Percentiles rank a stretch among this genome's conserved stretches.
phyloP scores from a whole-genome alignment of 2,329 filamentous ascomycete genomes.

The Beauveria brongniartii region DNA sequence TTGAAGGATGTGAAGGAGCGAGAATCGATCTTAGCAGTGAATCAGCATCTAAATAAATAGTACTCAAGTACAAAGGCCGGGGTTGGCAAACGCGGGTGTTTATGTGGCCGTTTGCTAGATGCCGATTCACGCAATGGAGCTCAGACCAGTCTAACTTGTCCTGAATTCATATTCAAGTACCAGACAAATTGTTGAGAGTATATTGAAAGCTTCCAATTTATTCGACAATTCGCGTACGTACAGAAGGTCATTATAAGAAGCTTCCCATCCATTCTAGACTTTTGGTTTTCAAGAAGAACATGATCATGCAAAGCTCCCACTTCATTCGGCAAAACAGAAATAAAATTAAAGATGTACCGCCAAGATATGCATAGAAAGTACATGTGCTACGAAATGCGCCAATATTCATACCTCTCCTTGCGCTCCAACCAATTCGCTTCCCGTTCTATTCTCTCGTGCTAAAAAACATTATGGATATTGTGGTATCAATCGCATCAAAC shows the following conservation, averaged over 20 bases:
- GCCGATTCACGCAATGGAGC: too few species aligned
- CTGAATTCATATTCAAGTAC: too few species aligned
- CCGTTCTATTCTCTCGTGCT: background rate
- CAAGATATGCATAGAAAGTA: background rate
- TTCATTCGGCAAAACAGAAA: background rate
- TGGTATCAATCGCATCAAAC: conserved; percentile 9
- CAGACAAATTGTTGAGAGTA: too few species aligned
- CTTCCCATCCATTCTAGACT: too few species aligned
- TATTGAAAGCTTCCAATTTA: too few species aligned
- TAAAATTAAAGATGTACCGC: background rate
- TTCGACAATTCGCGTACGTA: too few species aligned
- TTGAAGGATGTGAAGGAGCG: background rate
- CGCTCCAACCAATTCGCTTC: background rate
- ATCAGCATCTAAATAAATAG: too few species aligned
- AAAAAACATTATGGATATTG: background rate
- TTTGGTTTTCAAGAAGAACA: too few species aligned
- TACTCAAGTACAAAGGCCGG: background rate
- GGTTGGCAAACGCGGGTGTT: background rate
- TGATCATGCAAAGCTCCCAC: too few species aligned
- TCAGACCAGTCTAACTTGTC: too few species aligned
- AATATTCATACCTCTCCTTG: background rate
- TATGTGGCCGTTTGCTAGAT: background rate
- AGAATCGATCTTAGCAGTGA: background rate
- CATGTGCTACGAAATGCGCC: background rate
- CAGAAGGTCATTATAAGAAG: too few species aligned